phyloP scores from a whole-genome alignment of 225 moss, liverwort and hornwort genomes.

The Climacium dendroides region DNA sequence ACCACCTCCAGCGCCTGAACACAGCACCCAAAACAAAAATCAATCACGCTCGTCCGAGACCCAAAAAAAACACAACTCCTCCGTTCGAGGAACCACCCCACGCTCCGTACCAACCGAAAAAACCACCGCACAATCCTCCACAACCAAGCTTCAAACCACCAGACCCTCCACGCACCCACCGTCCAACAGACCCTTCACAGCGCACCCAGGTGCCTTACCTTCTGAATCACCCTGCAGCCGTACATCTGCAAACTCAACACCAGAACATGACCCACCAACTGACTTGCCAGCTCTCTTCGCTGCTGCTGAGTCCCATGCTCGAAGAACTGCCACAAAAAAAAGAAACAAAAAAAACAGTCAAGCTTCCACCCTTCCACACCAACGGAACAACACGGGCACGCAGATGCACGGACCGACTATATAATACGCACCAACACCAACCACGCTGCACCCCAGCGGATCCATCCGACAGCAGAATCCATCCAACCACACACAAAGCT shows the following conservation, averaged over 20 bases:
- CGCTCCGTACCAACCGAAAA: background rate
- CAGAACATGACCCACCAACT: constrained; percentile 84
- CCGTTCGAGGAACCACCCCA: background rate
- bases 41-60: background rate
- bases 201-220: constrained; percentile 25
- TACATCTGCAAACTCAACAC: constrained; percentile 97
- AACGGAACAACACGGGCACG: background rate
- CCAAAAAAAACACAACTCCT: background rate
- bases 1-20: constrained; percentile 84
- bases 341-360: background rate
- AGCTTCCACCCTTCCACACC: background rate
- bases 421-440: background rate
- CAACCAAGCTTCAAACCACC: background rate
- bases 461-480: background rate
- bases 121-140: background rate
- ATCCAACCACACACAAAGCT: background rate
- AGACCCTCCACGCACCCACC: background rate
- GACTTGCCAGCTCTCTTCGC: constrained; percentile 81
- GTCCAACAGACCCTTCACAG: background rate
- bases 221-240: constrained; percentile 95
- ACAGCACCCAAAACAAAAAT: background rate
- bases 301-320: constrained; percentile 90
- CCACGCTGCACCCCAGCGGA: background rate
- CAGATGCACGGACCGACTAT: background rate
- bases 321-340: constrained; percentile 55